Conservation (phyloP, 306 rosid species). For the Ormosia semicastrata region DNA sequence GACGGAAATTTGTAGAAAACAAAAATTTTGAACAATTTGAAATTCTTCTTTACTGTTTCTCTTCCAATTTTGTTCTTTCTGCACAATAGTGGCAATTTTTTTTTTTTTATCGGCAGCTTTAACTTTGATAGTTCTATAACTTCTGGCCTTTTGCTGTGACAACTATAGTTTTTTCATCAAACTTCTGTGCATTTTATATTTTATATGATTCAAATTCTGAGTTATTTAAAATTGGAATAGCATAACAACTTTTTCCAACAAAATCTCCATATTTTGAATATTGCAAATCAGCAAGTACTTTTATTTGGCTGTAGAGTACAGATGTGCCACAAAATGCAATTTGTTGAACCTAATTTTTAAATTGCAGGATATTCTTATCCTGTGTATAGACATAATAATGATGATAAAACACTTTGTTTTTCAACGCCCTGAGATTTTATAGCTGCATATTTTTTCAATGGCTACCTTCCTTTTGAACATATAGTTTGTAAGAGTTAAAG, state of each 20-base stretch:
- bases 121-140: background rate
- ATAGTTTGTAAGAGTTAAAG: background rate
- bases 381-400: background rate
- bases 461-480: background rate
- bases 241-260: background rate
- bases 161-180: background rate
- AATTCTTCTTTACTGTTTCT: background rate
- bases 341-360: background rate
- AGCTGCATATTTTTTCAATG: background rate
- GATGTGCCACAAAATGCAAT: background rate
- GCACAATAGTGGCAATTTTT: background rate
- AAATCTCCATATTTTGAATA: background rate
- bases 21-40: background rate
- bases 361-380: background rate
- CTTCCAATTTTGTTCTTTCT: background rate
- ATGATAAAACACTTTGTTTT: background rate
- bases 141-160: background rate
- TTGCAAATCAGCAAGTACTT: background rate
- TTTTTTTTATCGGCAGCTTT: background rate
- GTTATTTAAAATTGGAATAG: background rate
- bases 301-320: background rate
- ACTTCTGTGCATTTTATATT: background rate
- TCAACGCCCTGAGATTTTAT: background rate
- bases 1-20: background rate
- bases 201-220: background rate